Base-by-base conservation (phyloP, 805 yeast species). In the Spathaspora passalidarum region DNA sequence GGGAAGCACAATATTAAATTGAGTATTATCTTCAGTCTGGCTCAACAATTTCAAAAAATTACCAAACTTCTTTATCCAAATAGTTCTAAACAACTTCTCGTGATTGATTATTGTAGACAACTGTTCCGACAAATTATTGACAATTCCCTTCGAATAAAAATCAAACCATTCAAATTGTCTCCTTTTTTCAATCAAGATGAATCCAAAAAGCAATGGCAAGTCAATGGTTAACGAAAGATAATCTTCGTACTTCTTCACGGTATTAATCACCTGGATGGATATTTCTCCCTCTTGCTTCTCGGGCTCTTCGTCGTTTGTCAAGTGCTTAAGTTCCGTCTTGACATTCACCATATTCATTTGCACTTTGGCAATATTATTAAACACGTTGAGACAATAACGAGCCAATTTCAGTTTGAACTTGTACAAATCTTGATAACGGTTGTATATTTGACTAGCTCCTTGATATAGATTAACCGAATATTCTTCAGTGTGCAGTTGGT, bases 151-250 rank as follows among this genome's bases (percentile, higher is more conserved):
- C n/a, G 71, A 61, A 48, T 58, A 58, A 57, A 63, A 69, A 48
- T 72, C 75, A 41, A 62, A 61, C 86, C 89, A 84, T 52, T 78
- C 79, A 40, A 68, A 65, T 52, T 85, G 78, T 42, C 88, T 69
- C 42, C 84, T 65, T 38, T 68, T 72, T 51, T 86, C 91, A 40
- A 86, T 73, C 2, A 84, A 50, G 61, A 80, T 76, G n/a, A 84
- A 67, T 1, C 94, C 94, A 59, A 86, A 84, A 1, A 86, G 62
- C 10, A 86, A 58, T 0, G 96, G 96, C 21, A 87, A 57, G 58
- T 87, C 94, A 11, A 79, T 71, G 0, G 84, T 79, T 35, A 70
- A 53, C 2, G 75, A 66, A 4, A 71, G 57, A 45, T 64, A 57
- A 48, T 72, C 69, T 52, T 72, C 76, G 18, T 63, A 53, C 8